Percentiles rank a stretch among this genome's conserved stretches.
Conservation (phyloP, 371 early-diverging fungal species). For the Apophysomyces ossiformis region DNA sequence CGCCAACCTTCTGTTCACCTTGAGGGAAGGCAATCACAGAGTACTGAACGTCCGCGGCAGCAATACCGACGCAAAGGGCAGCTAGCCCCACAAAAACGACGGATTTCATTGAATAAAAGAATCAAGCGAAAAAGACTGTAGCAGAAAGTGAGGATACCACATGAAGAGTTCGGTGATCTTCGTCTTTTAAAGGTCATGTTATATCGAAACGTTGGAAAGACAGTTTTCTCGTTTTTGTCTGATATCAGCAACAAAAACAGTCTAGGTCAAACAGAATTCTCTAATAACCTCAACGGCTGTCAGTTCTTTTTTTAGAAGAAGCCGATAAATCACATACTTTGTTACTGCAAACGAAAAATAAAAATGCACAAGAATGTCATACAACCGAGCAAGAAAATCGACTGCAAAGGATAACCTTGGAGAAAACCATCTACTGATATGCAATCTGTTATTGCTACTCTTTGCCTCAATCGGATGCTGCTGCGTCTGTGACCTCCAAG, state of each 20-base stretch:
- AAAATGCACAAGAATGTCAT: neutral
- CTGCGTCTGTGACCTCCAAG: neutral
- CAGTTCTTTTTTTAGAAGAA: slow-evolving; percentile 3
- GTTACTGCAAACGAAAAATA: neutral
- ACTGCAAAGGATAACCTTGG: no score
- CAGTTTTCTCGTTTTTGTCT: neutral
- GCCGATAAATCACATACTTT: neutral
- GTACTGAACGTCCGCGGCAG: slow-evolving; percentile 39
- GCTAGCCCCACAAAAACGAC: neutral
- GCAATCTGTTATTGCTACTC: no score
- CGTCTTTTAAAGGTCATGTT: neutral
- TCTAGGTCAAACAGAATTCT: slow-evolving; percentile 6
- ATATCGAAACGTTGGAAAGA: neutral
- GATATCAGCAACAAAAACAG: neutral
- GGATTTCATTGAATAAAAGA: neutral
- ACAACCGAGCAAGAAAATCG: neutral
- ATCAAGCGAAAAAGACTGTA: neutral
- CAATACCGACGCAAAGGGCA: slow-evolving; percentile 5
- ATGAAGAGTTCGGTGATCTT: neutral
- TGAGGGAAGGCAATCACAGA: slow-evolving; percentile 44
- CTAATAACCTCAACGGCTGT: neutral
- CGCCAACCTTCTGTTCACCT: slow-evolving; percentile 33
- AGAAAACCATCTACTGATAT: neutral
- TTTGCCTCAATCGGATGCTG: neutral
- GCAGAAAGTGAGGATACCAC: neutral